Evolutionary conservation across 129 eudicot species (phyloP).

Genomic region (Centaurea solstitialis): DNA sequence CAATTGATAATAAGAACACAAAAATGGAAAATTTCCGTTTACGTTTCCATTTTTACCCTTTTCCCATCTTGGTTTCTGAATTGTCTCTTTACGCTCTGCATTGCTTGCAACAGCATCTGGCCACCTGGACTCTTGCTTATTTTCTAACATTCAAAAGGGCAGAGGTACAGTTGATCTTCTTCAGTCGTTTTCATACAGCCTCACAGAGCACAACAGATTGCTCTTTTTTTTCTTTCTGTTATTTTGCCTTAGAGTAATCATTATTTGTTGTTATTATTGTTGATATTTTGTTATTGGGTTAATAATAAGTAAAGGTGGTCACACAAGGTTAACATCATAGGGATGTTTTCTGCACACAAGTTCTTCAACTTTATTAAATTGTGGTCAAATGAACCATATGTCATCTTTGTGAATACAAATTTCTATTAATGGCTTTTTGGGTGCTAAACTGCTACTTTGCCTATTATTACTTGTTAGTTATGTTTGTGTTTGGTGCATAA

Average conservation of each 20-base stretch:
- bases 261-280: slow-evolving; percentile 13
- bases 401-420: slow-evolving; percentile 19
- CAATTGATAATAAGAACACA: slow-evolving; percentile 8
- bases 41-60: slow-evolving; percentile 11
- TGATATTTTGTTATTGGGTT: slow-evolving; percentile 21
- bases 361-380: slow-evolving; percentile 9
- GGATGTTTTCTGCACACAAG: slow-evolving; percentile 9
- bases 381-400: slow-evolving; percentile 16
- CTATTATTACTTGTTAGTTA: not conserved
- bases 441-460: not conserved
- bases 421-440: not conserved
- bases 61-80: slow-evolving; percentile 3
- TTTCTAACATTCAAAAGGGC: slow-evolving; percentile 25
- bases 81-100: not conserved
- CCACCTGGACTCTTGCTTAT: slow-evolving; percentile 15
- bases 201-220: slow-evolving; percentile 14
- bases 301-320: slow-evolving; percentile 21
- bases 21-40: not conserved
- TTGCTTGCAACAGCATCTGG: not conserved
- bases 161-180: slow-evolving; percentile 19
- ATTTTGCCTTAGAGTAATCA: slow-evolving; percentile 15
- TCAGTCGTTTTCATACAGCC: slow-evolving; percentile 14
- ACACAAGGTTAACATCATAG: slow-evolving; percentile 13
- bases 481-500: not conserved
- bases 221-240: not conserved